Evolutionary conservation across 192 early-diverging fungal genomes (phyloP).

Genomic region (Obelidium mucronatum): DNA sequence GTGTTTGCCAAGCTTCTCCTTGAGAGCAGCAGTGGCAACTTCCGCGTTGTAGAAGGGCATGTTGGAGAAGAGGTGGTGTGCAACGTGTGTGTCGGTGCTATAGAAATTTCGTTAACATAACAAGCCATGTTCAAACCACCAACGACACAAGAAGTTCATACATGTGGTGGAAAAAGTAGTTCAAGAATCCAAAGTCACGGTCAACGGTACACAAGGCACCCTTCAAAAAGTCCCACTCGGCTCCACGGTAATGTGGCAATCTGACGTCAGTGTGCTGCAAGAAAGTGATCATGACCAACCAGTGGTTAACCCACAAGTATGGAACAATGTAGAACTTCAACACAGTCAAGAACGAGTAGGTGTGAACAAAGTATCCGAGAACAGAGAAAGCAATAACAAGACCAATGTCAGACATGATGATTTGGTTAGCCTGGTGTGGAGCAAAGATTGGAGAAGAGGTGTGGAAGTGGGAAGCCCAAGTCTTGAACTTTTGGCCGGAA

Average conservation of each 20-base stretch:
- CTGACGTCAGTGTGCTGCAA: slow-evolving; percentile 90
- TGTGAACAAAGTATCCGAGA: slow-evolving; percentile 59
- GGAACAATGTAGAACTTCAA: slow-evolving; percentile 88
- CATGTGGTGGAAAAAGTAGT: slow-evolving; percentile 74
- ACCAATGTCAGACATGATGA: slow-evolving; percentile 81
- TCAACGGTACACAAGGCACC: slow-evolving; percentile 92
- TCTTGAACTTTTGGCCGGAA: slow-evolving; percentile 79
- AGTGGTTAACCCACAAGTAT: slow-evolving; percentile 83
- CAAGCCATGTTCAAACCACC: no score
- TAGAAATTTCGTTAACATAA: no score
- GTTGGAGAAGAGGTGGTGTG: slow-evolving; percentile 93
- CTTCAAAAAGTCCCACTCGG: slow-evolving; percentile 89
- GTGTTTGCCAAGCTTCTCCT: slow-evolving; percentile 81
- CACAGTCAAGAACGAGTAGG: slow-evolving; percentile 67
- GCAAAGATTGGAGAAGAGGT: slow-evolving; percentile 83
- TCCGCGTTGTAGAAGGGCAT: slow-evolving; percentile 96
- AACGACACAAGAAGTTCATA: slow-evolving; percentile 90
- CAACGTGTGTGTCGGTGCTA: no score
- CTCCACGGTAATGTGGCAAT: slow-evolving; percentile 87
- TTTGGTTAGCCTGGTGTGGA: slow-evolving; percentile 69
- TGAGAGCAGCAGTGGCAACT: slow-evolving; percentile 84
- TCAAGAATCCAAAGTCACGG: slow-evolving; percentile 87
- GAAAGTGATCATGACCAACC: slow-evolving; percentile 94
- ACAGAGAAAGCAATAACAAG: slow-evolving; percentile 61
- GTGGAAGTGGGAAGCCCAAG: slow-evolving; percentile 86